Conservation (phyloP, 2,329 filamentous ascomycete genomes). For the Phaeophleospora eucalypticola region DNA sequence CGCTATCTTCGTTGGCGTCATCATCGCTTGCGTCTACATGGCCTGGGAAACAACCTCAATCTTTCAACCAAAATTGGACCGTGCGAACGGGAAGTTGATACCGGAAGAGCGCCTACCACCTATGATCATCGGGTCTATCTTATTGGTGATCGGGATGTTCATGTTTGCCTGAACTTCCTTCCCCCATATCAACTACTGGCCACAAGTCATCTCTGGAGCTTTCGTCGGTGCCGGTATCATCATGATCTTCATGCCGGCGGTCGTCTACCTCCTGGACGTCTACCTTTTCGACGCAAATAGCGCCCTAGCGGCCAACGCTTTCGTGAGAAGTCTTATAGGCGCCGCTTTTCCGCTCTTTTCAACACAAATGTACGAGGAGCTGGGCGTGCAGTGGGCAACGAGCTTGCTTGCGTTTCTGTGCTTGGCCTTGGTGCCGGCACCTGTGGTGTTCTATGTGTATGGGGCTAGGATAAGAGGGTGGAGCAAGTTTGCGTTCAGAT, state of each 20-base stretch:
- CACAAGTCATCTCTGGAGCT: constrained; percentile 40
- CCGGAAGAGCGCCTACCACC: constrained; percentile 45
- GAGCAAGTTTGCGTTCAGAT: constrained; percentile 2
- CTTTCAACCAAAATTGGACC: constrained; percentile 19
- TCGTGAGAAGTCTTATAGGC: constrained; percentile 34
- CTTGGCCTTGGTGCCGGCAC: constrained; percentile 28
- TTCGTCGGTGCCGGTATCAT: constrained; percentile 41
- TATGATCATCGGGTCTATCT: constrained; percentile 49
- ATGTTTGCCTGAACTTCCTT: constrained; percentile 63
- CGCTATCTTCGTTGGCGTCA: constrained; percentile 40
- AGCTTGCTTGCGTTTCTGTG: constrained; percentile 33
- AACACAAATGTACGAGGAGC: constrained; percentile 31
- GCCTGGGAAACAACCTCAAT: constrained; percentile 14
- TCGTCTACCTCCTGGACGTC: constrained; percentile 46
- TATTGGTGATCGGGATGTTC: constrained; percentile 47
- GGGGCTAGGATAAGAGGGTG: constrained; percentile 21
- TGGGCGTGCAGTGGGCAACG: constrained; percentile 35
- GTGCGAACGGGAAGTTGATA: constrained; percentile 11
- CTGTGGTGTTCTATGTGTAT: constrained; percentile 30
- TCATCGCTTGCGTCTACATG: constrained; percentile 26
- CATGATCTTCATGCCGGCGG: constrained; percentile 44
- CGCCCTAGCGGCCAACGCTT: constrained; percentile 34
- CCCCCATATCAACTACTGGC: constrained; percentile 41
- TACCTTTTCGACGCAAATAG: constrained; percentile 37
- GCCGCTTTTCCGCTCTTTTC: constrained; percentile 36